Conservation (phyloP, 257 asterid genomes). For the Solanum ossicruentum region DNA sequence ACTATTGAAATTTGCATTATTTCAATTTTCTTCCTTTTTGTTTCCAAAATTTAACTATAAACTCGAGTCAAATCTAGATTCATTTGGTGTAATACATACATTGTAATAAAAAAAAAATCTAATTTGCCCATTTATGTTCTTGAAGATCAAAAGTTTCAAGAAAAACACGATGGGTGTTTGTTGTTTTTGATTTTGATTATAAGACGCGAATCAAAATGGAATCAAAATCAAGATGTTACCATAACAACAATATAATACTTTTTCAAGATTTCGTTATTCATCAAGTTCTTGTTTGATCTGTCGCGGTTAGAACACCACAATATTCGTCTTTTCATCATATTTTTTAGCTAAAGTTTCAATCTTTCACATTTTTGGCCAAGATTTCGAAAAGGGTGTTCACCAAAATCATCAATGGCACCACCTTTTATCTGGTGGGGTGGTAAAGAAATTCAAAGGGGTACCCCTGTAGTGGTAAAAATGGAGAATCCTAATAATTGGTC, state of each 20-base stretch:
- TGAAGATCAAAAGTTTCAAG: neutral
- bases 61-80: neutral
- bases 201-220: neutral
- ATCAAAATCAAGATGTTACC: constrained; percentile 30
- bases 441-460: constrained; percentile 56
- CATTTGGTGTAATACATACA: neutral
- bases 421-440: constrained; percentile 84
- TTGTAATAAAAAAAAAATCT: neutral
- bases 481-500: constrained; percentile 96
- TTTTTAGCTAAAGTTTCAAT: neutral
- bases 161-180: neutral
- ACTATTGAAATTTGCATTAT: neutral
- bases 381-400: neutral
- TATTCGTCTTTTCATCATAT: neutral
- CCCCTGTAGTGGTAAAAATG: constrained; percentile 89
- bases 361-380: neutral
- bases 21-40: neutral
- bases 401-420: constrained; percentile 41
- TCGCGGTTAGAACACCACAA: neutral
- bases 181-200: constrained; percentile 11
- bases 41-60: neutral
- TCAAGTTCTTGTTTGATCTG: neutral
- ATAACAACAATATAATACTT: neutral
- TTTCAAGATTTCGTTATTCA: neutral
- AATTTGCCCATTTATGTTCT: neutral